Percentiles rank a stretch among this genome's conserved stretches.
Conservation (phyloP, 441 rosid species). For the Euphorbia celastroides region DNA sequence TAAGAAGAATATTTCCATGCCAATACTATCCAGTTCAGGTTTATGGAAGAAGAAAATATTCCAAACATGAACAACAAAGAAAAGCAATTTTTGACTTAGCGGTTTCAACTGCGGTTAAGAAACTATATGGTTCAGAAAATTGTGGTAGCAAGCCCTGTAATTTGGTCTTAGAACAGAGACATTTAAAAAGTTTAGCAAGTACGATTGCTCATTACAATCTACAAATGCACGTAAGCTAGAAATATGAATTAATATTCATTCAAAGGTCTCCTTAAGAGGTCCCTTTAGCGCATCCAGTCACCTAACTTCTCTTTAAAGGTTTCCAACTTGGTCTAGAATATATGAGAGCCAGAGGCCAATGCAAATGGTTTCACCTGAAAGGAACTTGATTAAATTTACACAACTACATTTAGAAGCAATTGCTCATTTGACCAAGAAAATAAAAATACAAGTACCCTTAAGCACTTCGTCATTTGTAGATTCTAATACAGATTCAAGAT, state of each 20-base stretch:
- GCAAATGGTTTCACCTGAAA: slow-evolving; percentile 1
- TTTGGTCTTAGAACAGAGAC: neutral
- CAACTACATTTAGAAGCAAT: neutral
- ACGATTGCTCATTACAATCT: neutral
- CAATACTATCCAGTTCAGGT: neutral
- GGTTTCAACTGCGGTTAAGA: neutral
- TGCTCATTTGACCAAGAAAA: neutral
- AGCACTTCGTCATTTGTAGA: neutral
- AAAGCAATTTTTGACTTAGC: neutral
- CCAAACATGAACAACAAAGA: neutral
- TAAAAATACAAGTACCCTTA: neutral
- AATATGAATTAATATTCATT: neutral
- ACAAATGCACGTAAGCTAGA: neutral
- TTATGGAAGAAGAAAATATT: neutral
- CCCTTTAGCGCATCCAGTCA: neutral
- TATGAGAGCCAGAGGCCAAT: neutral
- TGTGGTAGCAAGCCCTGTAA: neutral
- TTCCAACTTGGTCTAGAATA: neutral
- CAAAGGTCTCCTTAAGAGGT: neutral
- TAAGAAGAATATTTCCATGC: neutral
- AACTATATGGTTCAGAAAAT: neutral
- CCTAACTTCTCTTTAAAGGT: neutral
- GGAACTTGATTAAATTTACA: neutral
- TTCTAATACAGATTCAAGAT: neutral
- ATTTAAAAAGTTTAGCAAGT: neutral